Evolutionary conservation across 306 rosid genomes (phyloP), one percentile per base, ranked within the genome.

Genomic region (Carpinus viminea): DNA sequence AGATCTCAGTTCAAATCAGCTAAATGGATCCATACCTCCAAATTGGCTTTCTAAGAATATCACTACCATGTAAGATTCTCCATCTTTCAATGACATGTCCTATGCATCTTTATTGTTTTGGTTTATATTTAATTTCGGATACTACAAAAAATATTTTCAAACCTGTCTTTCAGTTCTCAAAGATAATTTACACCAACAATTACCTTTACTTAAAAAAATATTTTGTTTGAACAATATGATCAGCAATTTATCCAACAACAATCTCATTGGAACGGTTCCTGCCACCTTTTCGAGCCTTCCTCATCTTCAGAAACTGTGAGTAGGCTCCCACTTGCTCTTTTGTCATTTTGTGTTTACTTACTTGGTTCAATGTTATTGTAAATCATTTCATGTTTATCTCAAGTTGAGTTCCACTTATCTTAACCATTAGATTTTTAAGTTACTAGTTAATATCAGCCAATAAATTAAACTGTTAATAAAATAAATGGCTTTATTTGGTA

Each of bases 31-130:
- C 12, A 79, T 96, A 77, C 98, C 99, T 70, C 26, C 28, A 31
- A 68, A 76, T 66, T 87, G 52, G 83, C 90, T 93, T 78, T 80
- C 97, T 21, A 88, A 77, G 50, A 70, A 81, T 21, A 91, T 91
- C 65, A 96, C 92, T 28, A 90, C 99, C 45, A 93, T 96, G 99
- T 96, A 89, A 88, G 96, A 43, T 68, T 83, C 86, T 82, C 76
- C 41, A 66, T 81, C 78, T 53, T 78, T 71, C 51, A 76, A 81
- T 73, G 12, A 62, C 21, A 70, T 57, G 65, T 24, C 26, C 26
- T 24, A 24, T 24, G 26, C 26, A 24, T 24, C 26, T 24, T 24
- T 24, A 24, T 24, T 1, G 26, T 24, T 24, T 24, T 24, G 26
- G 26, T 24, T 24, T 24, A 24, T 24, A 46, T 53, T 74, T 74